phyloP scores from a whole-genome alignment of 164 flowering plant genomes.

The Vitis rupestris region DNA sequence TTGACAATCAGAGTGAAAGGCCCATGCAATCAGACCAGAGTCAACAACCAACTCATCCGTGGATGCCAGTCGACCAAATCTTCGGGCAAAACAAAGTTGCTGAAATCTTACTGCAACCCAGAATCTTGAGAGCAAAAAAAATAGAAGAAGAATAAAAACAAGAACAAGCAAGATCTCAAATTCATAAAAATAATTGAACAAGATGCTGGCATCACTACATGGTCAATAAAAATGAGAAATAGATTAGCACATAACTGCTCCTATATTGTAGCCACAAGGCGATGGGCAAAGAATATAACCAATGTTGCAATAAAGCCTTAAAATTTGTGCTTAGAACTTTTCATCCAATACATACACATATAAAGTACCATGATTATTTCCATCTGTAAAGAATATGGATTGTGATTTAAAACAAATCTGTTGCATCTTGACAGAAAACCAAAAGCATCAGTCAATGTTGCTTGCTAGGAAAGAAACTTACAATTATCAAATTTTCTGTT shows the following conservation, averaged over 20 bases:
- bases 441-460: no score
- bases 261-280: neutral
- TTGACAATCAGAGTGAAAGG: constrained; percentile 94
- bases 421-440: neutral
- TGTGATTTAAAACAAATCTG: neutral
- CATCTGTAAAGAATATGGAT: neutral
- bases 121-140: constrained; percentile 49
- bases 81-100: constrained; percentile 50
- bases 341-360: neutral
- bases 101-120: constrained; percentile 88
- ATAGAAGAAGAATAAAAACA: constrained; percentile 3
- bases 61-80: constrained; percentile 47
- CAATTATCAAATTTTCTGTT: no score
- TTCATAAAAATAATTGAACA: neutral
- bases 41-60: constrained; percentile 57
- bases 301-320: no score
- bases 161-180: neutral
- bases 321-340: neutral
- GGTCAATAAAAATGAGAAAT: neutral
- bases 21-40: constrained; percentile 75
- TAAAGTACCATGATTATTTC: neutral
- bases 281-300: neutral
- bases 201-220: neutral
- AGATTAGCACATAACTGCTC: neutral
- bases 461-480: no score